Conservation (phyloP, 2,329 filamentous ascomycete species). For the Trichophyton verrucosum region DNA sequence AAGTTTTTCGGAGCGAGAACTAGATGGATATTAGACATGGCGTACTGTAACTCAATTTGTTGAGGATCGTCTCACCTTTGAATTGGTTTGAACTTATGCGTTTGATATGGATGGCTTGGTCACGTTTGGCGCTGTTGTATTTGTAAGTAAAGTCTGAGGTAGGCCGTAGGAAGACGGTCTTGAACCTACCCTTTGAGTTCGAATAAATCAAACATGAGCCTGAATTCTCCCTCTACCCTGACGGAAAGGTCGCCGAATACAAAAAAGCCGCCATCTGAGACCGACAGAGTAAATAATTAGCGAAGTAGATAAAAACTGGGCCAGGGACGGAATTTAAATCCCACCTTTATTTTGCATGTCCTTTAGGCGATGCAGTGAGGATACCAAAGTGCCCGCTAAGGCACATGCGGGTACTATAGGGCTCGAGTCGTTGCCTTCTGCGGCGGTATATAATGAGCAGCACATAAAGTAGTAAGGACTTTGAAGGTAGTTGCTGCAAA, state of each 20-base stretch:
- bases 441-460: constrained; percentile 42
- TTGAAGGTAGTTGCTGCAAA: constrained; percentile 46
- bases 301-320: background rate
- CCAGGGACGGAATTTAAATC: constrained; percentile 10
- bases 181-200: constrained; percentile 50
- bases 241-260: constrained; percentile 84
- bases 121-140: constrained; percentile 15
- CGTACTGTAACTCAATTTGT: background rate
- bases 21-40: constrained; percentile 11
- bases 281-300: background rate
- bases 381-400: constrained; percentile 61
- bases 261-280: constrained; percentile 67
- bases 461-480: constrained; percentile 55
- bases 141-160: background rate
- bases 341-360: constrained; percentile 56
- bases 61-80: constrained; percentile 39
- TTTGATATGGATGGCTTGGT: constrained; percentile 40
- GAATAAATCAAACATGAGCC: constrained; percentile 65
- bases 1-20: constrained; percentile 52
- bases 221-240: constrained; percentile 57
- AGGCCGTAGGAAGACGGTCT: background rate
- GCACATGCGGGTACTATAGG: constrained; percentile 38
- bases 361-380: constrained; percentile 70
- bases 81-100: constrained; percentile 55
- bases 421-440: constrained; percentile 32